Evolutionary conservation across 768 basidiomycete species (phyloP), one percentile per base, ranked within the genome.

Genomic region (Russula compacta): DNA sequence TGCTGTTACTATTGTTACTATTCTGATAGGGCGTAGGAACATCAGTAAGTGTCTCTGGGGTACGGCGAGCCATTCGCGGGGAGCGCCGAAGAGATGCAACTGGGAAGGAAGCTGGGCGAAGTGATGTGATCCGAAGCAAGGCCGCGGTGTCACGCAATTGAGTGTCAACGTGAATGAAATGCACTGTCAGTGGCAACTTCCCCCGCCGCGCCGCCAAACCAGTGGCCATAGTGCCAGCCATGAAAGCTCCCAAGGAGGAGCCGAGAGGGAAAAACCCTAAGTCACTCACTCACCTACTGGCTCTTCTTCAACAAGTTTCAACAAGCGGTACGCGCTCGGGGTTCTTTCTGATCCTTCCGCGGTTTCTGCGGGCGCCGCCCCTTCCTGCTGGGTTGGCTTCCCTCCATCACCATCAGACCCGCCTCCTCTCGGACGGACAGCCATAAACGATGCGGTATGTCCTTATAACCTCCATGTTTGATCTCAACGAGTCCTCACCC

Each of bases 311-410:
- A 40, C 56, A 62, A 35, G 56, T 57, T 62, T 58, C 61, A 58
- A 52, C 42, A 49, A 52, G 61, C 50, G 39, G 61, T 58, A 62
- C 61, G 61, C 56, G 61, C 56, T 47, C 56, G 60, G 56, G 54
- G 39, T 58, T 62, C 61, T 58, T 65, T 59, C 61, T 59, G 53
- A 64, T 64, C 58, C 49, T 63, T 64, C 58, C 62, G 62, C 61
- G 57, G 57, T 56, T 56, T 59, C 64, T 59, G 64, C 57, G 64
- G 56, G 58, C 64, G 63, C 60, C 60, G 53, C 59, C 43, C 59
- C 19, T 46, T 36, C 58, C 39, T 56, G 39, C 57, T 63, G 32
- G 46, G 61, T 63, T 54, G 60, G 60, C 56, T 63, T 63, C 64
- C 61, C 53, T 59, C 64, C 60, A 53, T 59, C 55, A 58, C 61